These are phyloP conservation scores for Spizellomyces punctatus DNA, from an alignment of 192 early-diverging fungal species.

Conservation along the genomic window DNA sequence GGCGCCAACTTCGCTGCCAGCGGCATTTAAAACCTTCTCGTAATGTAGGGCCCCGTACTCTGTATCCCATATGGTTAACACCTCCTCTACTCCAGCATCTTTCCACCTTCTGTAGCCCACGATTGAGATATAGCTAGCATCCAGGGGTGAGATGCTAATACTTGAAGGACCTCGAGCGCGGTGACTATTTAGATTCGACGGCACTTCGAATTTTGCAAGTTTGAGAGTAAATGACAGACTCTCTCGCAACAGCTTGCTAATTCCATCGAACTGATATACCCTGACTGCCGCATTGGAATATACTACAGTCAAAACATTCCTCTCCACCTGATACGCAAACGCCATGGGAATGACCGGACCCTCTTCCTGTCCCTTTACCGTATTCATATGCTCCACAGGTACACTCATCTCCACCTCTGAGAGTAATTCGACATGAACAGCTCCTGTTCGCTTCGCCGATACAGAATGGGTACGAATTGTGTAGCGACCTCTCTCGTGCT, in stretches of 20 bases:
- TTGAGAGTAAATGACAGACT: no score
- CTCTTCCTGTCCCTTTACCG: no score
- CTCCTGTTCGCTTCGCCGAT: neutral
- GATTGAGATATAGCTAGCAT: conserved; percentile 8
- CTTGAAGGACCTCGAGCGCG: no score
- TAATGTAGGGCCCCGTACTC: conserved; percentile 28
- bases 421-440: neutral
- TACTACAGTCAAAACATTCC: neutral
- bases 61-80: conserved; percentile 28
- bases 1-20: neutral
- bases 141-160: no score
- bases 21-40: neutral
- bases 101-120: conserved; percentile 5
- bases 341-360: neutral
- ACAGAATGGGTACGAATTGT: neutral
- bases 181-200: no score
- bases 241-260: no score
- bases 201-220: no score
- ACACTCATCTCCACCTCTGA: conserved; percentile 1
- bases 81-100: conserved; percentile 9
- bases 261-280: no score
- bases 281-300: no score
- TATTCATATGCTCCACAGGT: no score
- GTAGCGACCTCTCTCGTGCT: neutral
- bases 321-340: conserved; percentile 1